phyloP scores from a whole-genome alignment of 2,329 filamentous ascomycete genomes.

The Fusarium napiforme region DNA sequence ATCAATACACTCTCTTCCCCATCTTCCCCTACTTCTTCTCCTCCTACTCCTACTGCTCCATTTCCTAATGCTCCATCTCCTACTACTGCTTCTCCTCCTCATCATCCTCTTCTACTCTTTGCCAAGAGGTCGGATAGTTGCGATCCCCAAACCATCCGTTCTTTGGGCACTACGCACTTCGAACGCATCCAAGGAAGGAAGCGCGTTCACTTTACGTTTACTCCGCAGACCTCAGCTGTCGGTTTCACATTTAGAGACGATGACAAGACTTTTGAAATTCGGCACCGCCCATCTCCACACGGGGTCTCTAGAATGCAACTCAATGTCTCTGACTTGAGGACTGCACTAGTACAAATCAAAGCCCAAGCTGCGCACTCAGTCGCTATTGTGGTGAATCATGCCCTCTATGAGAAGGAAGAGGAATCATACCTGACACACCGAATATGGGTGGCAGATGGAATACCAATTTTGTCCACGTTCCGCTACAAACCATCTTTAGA shows the following conservation, averaged over 20 bases:
- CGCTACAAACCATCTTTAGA: slow-evolving; percentile 68
- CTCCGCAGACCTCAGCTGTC: slow-evolving; percentile 49
- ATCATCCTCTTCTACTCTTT: background rate
- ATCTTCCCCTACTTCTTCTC: background rate
- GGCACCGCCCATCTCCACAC: slow-evolving; percentile 61
- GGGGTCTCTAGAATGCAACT: slow-evolving; percentile 61
- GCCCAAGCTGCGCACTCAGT: slow-evolving; percentile 69
- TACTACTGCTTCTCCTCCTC: fast-evolving
- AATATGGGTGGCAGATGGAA: slow-evolving; percentile 72
- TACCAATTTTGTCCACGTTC: slow-evolving; percentile 70
- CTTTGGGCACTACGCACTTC: background rate
- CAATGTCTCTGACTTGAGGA: slow-evolving; percentile 70
- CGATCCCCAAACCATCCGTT: background rate
- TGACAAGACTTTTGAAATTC: slow-evolving; percentile 58
- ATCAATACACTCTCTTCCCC: background rate
- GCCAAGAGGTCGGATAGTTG: background rate
- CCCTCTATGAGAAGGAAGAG: slow-evolving; percentile 74
- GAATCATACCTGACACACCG: slow-evolving; percentile 71
- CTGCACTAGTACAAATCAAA: slow-evolving; percentile 63
- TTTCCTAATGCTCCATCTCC: background rate
- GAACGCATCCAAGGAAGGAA: background rate
- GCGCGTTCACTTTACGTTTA: background rate
- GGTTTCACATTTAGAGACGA: slow-evolving; percentile 54
- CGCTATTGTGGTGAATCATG: slow-evolving; percentile 67
- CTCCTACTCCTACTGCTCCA: background rate